Evolutionary conservation across 1,139 yeast genomes (phyloP), one percentile per base, ranked within the genome.

Genomic region (Arxiozyma bovina): DNA sequence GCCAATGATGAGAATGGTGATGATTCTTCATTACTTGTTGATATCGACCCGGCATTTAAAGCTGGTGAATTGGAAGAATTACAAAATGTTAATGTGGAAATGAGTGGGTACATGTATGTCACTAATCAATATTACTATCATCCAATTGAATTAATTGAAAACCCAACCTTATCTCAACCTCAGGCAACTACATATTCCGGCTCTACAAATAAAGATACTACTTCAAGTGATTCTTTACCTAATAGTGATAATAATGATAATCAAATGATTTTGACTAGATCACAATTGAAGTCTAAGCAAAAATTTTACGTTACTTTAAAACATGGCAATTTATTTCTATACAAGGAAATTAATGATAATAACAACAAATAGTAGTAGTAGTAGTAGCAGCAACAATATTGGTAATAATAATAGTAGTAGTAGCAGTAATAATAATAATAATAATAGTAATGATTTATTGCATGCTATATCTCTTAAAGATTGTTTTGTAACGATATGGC

Each of bases 251-350:
- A 11, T 30, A 38, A 44, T 4, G 47, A 44, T 8, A 18, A 22
- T 5, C 45, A 21, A 22, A 21, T 25, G 30, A 50, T 62, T n/a
- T 58, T 64, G 8, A 60, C 60, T 30, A 55, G 66, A 48, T 61
- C 63, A 18, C 66, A 70, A 55, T 54, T 66, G 48, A 60, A 71
- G 52, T 73, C 70, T 52, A 85, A 81, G 61, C 87, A 83, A 63
- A 73, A 83, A 47, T 85, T 81, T 61, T 85, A 73, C 66, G 90
- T 85, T 1, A 81, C 85, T 0, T 70, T 86, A 54, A 85, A 85
- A 60, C 96, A 90, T 63, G 96, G 97, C 0, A 90, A 90, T 64
- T 71, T 93, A 54, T 88, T 91, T 64, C 73, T 93, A 15, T 91
- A 87, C 70, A 81, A 81, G 60, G 87, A 85, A 62, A 34, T 34